phyloP scores from a whole-genome alignment of 164 flowering plant species.

The Dillenia turbinata region DNA sequence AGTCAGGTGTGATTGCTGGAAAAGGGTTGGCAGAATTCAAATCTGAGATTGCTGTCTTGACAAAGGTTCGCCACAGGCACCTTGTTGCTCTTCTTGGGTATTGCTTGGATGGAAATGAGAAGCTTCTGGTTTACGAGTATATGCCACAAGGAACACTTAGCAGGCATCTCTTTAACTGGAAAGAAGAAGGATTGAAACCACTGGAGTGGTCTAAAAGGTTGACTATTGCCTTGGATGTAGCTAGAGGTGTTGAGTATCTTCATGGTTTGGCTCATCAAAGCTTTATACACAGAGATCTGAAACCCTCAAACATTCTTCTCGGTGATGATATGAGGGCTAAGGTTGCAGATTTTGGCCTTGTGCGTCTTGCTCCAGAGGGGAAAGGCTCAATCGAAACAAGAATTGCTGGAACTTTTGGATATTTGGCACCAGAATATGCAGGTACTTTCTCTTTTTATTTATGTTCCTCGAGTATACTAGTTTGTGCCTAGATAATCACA shows the following conservation, averaged over 20 bases:
- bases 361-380: slow-evolving; percentile 81
- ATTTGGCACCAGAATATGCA: slow-evolving; percentile 83
- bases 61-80: slow-evolving; percentile 73
- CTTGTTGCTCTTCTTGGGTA: slow-evolving; percentile 77
- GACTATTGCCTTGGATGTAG: slow-evolving; percentile 73
- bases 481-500: background rate
- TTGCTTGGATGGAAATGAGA: slow-evolving; percentile 77
- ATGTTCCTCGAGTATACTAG: background rate
- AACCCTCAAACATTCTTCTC: slow-evolving; percentile 82
- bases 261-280: slow-evolving; percentile 80
- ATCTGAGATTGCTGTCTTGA: slow-evolving; percentile 78
- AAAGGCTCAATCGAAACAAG: slow-evolving; percentile 73
- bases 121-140: slow-evolving; percentile 70
- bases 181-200: slow-evolving; percentile 56
- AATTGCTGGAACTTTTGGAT: slow-evolving; percentile 83
- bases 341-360: slow-evolving; percentile 82
- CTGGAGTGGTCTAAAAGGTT: slow-evolving; percentile 63
- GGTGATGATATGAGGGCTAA: slow-evolving; percentile 91
- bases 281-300: slow-evolving; percentile 75
- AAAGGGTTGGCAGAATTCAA: slow-evolving; percentile 64
- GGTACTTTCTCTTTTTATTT: slow-evolving; percentile 25
- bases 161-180: slow-evolving; percentile 62
- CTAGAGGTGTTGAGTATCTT: slow-evolving; percentile 79
- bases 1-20: slow-evolving; percentile 46
- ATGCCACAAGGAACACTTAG: slow-evolving; percentile 87